Evolutionary conservation across 1,284 basidiomycete species (phyloP), one percentile per base, ranked within the genome.

Genomic region (Sanghuangporus baumii): DNA sequence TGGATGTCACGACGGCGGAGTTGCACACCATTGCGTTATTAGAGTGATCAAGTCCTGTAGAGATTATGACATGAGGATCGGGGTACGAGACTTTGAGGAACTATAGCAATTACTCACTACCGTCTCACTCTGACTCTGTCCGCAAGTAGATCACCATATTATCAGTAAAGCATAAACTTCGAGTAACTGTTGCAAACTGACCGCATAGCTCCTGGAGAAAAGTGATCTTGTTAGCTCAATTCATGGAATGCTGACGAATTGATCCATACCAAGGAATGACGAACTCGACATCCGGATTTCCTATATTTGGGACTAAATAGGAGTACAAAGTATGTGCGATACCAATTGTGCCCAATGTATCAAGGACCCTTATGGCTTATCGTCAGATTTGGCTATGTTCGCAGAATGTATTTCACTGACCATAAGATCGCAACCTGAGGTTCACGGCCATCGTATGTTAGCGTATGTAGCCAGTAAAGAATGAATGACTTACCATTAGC

Each of bases 121-220:
- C 7, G 43, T 48, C 43, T 58, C 57, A 43, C 23, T 47, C 31
- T 58, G 57, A 34, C 31, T 20, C 57, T 58, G 26, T 31, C 26
- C 2, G 26, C 26, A 31, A 31, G 26, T 3, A 26, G 23, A 26
- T 6, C 18, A 40, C 40, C 31, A 4, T 23, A 34, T 31, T 12
- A 4, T 47, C 40, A 31, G 26, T 31, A 31, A 31, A 5, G 26
- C 26, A 3, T 31, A 31, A 31, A 5, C 26, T 31, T 31, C 26
- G 5, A 31, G 26, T 31, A 4, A 5, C 26, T 31, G 26, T 31
- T 5, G 26, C 26, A 31, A 31, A 58, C 57, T 8, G 14, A 58
- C 57, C 18, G 57, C 57, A 36, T 58, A 58, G 26, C 57, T 58
- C 57, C 57, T 58, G 40, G n/a, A 34, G 20, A n/a, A 58, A 46